These are phyloP conservation scores for Colletotrichum lindemuthianum DNA, from an alignment of 2,329 filamentous ascomycete species.

Conservation along the genomic window DNA sequence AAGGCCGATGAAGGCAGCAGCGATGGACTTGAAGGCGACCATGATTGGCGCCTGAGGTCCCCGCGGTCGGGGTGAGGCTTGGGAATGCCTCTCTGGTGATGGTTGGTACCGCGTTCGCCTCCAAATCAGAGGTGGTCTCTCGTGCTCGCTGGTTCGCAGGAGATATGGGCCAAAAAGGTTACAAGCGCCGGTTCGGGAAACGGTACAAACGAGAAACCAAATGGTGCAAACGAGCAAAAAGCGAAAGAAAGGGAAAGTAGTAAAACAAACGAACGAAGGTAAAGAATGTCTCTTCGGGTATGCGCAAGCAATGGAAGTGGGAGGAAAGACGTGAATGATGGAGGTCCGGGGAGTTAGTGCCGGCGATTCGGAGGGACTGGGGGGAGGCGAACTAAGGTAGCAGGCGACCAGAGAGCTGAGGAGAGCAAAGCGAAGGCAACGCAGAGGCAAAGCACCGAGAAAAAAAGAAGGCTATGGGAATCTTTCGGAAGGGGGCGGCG, in stretches of 20 bases:
- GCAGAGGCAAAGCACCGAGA: background rate
- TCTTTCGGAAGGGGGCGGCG: conserved; percentile 9
- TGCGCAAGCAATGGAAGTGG: background rate
- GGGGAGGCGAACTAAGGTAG: no score
- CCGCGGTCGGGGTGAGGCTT: conserved; percentile 33
- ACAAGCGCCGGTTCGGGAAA: background rate
- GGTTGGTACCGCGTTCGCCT: conserved; percentile 11
- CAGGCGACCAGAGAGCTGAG: no score
- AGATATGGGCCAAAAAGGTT: background rate
- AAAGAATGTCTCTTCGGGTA: conserved; percentile 8
- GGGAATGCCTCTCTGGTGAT: conserved; percentile 26
- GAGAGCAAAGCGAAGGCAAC: no score
- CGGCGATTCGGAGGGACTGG: background rate
- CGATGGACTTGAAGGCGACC: conserved; percentile 46
- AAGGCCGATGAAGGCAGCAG: conserved; percentile 44
- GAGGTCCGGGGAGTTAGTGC: conserved; percentile 27
- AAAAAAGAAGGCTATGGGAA: conserved; percentile 21
- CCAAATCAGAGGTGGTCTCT: conserved; percentile 18
- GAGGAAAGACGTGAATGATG: conserved; percentile 22
- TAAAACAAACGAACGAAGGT: conserved; percentile 27
- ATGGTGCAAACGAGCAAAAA: conserved; percentile 1
- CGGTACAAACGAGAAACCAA: background rate
- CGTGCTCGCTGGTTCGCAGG: background rate
- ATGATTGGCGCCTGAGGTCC: conserved; percentile 41
- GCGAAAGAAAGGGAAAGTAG: conserved; percentile 18